Evolutionary conservation across 2,329 filamentous ascomycete species (phyloP), one percentile per base, ranked within the genome.

Genomic region (Pseudogymnoascus destructans): DNA sequence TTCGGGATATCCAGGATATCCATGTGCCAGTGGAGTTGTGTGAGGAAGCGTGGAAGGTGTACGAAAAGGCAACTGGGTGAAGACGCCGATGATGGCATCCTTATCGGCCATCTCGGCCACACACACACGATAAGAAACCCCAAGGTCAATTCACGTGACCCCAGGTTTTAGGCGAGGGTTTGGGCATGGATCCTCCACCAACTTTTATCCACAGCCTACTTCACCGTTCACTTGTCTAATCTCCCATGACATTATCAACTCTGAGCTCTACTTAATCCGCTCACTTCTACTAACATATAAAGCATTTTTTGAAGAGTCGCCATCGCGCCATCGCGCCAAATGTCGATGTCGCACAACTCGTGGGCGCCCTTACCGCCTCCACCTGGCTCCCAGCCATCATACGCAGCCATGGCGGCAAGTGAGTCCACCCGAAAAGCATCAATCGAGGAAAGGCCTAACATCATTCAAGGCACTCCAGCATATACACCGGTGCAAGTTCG

Each of bases 1-100:
- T 97, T 79, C 87, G 89, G 86, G 76, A 80, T 77, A 70, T 74
- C 75, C 87, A 88, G 86, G 76, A 80, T 77, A 70, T 74, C 75
- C 66, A 66, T 67, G 57, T 60, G 63, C 57, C 52, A 46, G 38
- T 57, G 38, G 42, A 40, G 55, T 33, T 52, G 36, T 40, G 57
- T 9, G 23, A 23, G 42, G 25, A 42, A 33, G 58, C n/a, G 56
- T 52, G 15, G 17, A 33, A 42, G 33, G 40, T 57, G 35, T 15
- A 42, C 9, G 17, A 13, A 27, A 23, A 13, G 36, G 59, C 54
- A 57, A 57, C 15, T 25, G 19, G n/a, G 27, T n/a, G 27, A 33
- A 10, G 30, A 7, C 17, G 27, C 57, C 40, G 36, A 49, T 52
- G 35, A 58, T 57, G 40, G 58, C 38, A 58, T 32, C 58, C 42